These are phyloP conservation scores for Diplodia mutila DNA, from an alignment of 2,329 filamentous ascomycete genomes.

Conservation along the genomic window DNA sequence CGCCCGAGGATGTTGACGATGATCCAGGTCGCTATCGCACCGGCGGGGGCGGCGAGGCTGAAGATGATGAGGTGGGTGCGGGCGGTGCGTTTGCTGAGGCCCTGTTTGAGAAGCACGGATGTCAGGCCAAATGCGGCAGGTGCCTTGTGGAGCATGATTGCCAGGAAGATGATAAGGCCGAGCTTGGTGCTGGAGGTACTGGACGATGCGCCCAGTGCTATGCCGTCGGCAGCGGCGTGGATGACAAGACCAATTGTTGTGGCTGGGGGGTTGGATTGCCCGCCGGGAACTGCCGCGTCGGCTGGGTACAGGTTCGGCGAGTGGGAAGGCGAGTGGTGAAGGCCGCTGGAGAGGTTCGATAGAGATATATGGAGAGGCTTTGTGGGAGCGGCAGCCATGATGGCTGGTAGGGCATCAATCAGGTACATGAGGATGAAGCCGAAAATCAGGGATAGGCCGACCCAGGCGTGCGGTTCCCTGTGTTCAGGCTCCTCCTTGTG, in stretches of 20 bases:
- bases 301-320: slow-evolving; percentile 32
- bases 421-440: slow-evolving; percentile 98
- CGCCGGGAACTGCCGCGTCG: slow-evolving; percentile 34
- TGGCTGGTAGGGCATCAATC: slow-evolving; percentile 64
- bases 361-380: slow-evolving; percentile 84
- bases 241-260: slow-evolving; percentile 93
- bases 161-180: slow-evolving; percentile 89
- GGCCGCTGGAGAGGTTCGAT: slow-evolving; percentile 70
- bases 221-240: slow-evolving; percentile 91
- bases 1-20: slow-evolving; percentile 75
- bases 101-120: slow-evolving; percentile 86
- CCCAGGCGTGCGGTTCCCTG: slow-evolving; percentile 70
- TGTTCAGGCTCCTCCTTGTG: slow-evolving; percentile 46
- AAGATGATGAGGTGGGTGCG: slow-evolving; percentile 87
- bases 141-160: slow-evolving; percentile 97
- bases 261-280: slow-evolving; percentile 42
- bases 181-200: slow-evolving; percentile 64
- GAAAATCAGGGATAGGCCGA: slow-evolving; percentile 82
- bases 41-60: slow-evolving; percentile 84
- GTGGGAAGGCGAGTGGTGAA: slow-evolving; percentile 44
- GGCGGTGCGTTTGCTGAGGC: slow-evolving; percentile 82
- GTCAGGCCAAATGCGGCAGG: slow-evolving; percentile 95
- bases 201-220: slow-evolving; percentile 88
- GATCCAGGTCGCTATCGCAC: slow-evolving; percentile 81
- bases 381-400: slow-evolving; percentile 56